A percentile compares a stretch with the other conserved stretches of the same genome.
Conservation (phyloP, 345 rosid genomes). For the Aethionema arabicum region DNA sequence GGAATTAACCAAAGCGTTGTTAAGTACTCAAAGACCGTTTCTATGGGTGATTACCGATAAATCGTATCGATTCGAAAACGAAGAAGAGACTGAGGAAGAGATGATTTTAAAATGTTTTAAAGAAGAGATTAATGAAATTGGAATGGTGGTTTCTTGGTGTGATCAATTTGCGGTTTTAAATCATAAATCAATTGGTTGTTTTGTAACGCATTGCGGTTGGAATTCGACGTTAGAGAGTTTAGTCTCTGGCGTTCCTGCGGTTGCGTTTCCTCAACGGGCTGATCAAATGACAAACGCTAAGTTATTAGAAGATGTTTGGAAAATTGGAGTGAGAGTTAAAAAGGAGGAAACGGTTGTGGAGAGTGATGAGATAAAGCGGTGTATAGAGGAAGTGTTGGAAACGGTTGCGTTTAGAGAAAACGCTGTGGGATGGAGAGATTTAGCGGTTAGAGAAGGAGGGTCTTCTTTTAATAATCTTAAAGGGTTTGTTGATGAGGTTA, state of each 20-base stretch:
- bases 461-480: conserved; percentile 52
- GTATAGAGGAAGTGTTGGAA: conserved; percentile 58
- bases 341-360: conserved; percentile 39
- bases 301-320: conserved; percentile 56
- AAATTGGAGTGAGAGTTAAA: conserved; percentile 52
- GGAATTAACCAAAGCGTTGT: conserved; percentile 46
- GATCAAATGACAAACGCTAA: conserved; percentile 66
- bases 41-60: conserved; percentile 57
- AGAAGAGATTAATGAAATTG: conserved; percentile 50
- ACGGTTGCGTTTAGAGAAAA: conserved; percentile 43
- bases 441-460: conserved; percentile 50
- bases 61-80: conserved; percentile 18
- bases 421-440: conserved; percentile 51
- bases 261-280: conserved; percentile 63
- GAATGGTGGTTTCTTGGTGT: conserved; percentile 71
- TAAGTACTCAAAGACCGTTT: conserved; percentile 41
- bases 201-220: conserved; percentile 78
- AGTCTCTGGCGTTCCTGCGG: conserved; percentile 50
- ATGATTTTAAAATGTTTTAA: conserved; percentile 27
- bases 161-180: conserved; percentile 62
- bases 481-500: conserved; percentile 45
- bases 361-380: conserved; percentile 54
- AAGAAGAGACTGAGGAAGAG: conserved; percentile 32
- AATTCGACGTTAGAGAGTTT: conserved; percentile 67
- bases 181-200: conserved; percentile 57